These are phyloP conservation scores for Myxozyma neotropica DNA, from an alignment of 805 yeast genomes.

Conservation along the genomic window DNA sequence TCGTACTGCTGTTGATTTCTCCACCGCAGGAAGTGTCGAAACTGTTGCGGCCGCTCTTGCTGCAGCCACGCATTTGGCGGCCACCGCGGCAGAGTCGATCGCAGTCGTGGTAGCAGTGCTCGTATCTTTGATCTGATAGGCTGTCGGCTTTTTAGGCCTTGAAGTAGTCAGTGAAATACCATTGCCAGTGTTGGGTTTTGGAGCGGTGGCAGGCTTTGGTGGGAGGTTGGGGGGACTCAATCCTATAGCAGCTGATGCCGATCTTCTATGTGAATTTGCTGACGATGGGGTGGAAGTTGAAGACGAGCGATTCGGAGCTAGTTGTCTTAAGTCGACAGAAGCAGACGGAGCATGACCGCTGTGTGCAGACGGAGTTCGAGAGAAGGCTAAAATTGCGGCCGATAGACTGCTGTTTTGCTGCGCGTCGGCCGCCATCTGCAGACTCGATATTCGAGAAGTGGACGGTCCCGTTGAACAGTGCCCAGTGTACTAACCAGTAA, in stretches of 20 bases:
- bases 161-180: not conserved
- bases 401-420: conserved; percentile 4
- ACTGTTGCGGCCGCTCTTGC: not conserved
- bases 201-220: not conserved
- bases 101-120: not conserved
- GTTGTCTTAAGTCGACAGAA: not conserved
- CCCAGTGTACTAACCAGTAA: no score
- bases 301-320: not conserved
- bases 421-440: not conserved
- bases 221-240: no score
- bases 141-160: not conserved
- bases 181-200: not conserved
- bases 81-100: not conserved
- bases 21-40: not conserved
- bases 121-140: not conserved
- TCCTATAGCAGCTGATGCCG: not conserved
- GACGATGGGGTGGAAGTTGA: not conserved
- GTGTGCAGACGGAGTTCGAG: not conserved
- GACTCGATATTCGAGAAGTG: no score
- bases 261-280: not conserved
- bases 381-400: conserved; percentile 8
- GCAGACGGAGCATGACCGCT: not conserved
- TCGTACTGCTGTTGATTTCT: not conserved
- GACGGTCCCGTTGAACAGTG: no score
- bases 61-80: not conserved